Conservation (phyloP, 2,329 filamentous ascomycete genomes). For the Claviceps sp. region DNA sequence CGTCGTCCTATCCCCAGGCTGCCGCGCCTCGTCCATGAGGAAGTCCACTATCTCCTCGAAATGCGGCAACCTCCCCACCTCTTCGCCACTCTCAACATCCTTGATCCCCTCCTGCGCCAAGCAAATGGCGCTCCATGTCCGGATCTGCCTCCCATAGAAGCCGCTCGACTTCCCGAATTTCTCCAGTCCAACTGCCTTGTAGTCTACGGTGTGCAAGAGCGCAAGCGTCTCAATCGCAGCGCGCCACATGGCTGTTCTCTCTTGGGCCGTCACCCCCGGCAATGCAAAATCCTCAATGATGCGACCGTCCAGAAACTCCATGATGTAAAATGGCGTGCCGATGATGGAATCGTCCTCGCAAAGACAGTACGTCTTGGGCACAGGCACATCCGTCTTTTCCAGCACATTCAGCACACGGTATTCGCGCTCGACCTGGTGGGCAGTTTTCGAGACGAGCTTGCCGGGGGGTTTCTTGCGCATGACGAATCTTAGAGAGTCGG, state of each 20-base stretch:
- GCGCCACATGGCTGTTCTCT: slow-evolving; percentile 72
- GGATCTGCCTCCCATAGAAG: slow-evolving; percentile 78
- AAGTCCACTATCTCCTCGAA: slow-evolving; percentile 69
- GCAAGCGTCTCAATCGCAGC: slow-evolving; percentile 74
- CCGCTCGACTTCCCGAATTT: slow-evolving; percentile 59
- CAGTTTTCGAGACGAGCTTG: slow-evolving; percentile 79
- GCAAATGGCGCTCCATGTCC: slow-evolving; percentile 69
- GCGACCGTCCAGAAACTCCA: slow-evolving; percentile 87
- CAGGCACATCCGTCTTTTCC: slow-evolving; percentile 64
- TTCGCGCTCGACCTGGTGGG: slow-evolving; percentile 93
- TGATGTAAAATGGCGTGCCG: slow-evolving; percentile 91
- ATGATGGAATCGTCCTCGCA: slow-evolving; percentile 72
- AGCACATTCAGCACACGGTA: slow-evolving; percentile 82
- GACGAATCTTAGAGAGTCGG: slow-evolving; percentile 60
- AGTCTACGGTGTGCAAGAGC: slow-evolving; percentile 65
- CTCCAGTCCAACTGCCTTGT: slow-evolving; percentile 51
- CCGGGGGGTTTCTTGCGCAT: slow-evolving; percentile 98
- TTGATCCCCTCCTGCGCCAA: slow-evolving; percentile 59
- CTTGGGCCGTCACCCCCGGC: slow-evolving; percentile 52
- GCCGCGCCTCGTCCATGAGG: slow-evolving; percentile 54
- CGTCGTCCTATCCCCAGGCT: slow-evolving; percentile 64
- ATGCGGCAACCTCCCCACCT: slow-evolving; percentile 73
- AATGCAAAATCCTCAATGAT: slow-evolving; percentile 85
- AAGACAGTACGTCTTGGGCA: slow-evolving; percentile 69
- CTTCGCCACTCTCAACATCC: slow-evolving; percentile 62